A percentile compares a stretch with the other conserved stretches of the same genome.
Conservation (phyloP, 179 eudicot species). For the Silene coronaria region DNA sequence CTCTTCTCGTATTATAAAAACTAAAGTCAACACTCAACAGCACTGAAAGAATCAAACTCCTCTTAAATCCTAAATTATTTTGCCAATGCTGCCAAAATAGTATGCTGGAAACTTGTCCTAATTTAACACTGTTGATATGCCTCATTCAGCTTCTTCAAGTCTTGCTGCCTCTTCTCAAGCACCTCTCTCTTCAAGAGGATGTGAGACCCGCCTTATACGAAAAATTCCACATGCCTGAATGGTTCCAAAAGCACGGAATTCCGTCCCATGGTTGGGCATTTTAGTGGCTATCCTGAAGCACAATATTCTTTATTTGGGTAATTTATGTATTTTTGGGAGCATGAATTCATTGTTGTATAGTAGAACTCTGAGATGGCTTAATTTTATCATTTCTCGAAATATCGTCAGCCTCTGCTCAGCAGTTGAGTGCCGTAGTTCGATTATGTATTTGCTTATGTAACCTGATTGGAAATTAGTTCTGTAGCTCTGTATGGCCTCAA, state of each 20-base stretch:
- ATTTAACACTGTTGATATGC: not conserved
- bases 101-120: no score
- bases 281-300: slow-evolving; percentile 19
- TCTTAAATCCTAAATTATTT: no score
- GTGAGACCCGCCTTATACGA: slow-evolving; percentile 76
- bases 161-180: slow-evolving; percentile 76
- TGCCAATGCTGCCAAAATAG: no score
- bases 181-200: slow-evolving; percentile 63
- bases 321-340: slow-evolving; percentile 30
- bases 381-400: slow-evolving; percentile 14
- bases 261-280: slow-evolving; percentile 54
- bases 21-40: no score
- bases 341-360: slow-evolving; percentile 31
- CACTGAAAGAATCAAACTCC: no score
- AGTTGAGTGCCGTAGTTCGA: slow-evolving; percentile 17
- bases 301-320: slow-evolving; percentile 22
- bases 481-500: slow-evolving; percentile 18
- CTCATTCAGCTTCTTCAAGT: slow-evolving; percentile 72
- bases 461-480: slow-evolving; percentile 18
- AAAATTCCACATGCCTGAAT: slow-evolving; percentile 86
- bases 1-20: no score
- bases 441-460: slow-evolving; percentile 21
- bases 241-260: slow-evolving; percentile 94
- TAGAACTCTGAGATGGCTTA: slow-evolving; percentile 14
- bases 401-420: slow-evolving; percentile 11